Percentiles rank a stretch among this genome's conserved stretches.
Conservation (phyloP, 495 filamentous ascomycete genomes). For the Hypoxylon perforatum region DNA sequence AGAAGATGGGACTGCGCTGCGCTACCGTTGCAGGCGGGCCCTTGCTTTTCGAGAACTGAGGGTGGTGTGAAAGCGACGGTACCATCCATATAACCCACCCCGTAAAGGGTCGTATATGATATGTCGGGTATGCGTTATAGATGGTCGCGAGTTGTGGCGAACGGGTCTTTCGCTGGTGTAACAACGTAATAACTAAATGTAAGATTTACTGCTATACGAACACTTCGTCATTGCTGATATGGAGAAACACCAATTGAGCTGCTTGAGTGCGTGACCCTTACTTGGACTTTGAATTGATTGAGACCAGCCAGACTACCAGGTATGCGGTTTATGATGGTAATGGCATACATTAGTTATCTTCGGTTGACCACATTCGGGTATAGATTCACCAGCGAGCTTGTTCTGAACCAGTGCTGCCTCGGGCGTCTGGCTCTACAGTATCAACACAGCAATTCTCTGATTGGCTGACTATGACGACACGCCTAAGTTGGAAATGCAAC, state of each 20-base stretch:
- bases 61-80: slow-evolving; percentile 31
- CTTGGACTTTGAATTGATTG: not conserved
- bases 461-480: slow-evolving; percentile 42
- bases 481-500: slow-evolving; percentile 25
- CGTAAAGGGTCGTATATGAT: too few species aligned
- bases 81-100: too few species aligned
- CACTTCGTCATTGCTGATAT: slow-evolving; percentile 4
- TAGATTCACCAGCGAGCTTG: slow-evolving; percentile 24
- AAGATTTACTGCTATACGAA: slow-evolving; percentile 9
- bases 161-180: not conserved
- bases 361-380: slow-evolving; percentile 9
- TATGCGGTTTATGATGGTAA: not conserved
- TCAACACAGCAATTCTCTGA: slow-evolving; percentile 11
- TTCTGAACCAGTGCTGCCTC: slow-evolving; percentile 25
- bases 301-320: slow-evolving; percentile 11
- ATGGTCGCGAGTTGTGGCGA: slow-evolving; percentile 25
- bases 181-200: slow-evolving; percentile 1
- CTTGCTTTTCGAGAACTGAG: slow-evolving; percentile 31
- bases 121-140: slow-evolving; percentile 1
- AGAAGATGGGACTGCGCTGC: slow-evolving; percentile 30
- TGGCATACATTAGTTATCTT: not conserved
- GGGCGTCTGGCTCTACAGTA: slow-evolving; percentile 20
- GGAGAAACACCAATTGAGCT: not conserved
- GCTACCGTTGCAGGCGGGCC: slow-evolving; percentile 30
- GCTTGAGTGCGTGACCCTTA: not conserved